These are phyloP conservation scores for Polyplosphaeria fusca DNA, from an alignment of 495 filamentous ascomycete genomes.

Conservation along the genomic window DNA sequence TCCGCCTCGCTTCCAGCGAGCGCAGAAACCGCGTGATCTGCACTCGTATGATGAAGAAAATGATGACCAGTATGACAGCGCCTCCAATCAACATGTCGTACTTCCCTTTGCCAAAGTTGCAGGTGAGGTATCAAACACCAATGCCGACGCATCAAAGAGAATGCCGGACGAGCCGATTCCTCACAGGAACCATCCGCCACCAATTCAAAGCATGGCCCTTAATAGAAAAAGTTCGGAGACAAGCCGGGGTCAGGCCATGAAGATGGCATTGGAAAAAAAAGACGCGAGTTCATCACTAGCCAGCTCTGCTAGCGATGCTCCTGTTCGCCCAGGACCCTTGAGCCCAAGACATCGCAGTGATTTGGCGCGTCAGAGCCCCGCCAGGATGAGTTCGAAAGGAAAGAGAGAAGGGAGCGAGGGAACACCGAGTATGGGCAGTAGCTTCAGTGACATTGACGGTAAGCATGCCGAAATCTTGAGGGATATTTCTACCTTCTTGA, in stretches of 20 bases:
- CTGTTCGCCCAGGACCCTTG: slow-evolving; percentile 35
- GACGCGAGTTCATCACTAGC: slow-evolving; percentile 21
- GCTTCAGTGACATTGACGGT: slow-evolving; percentile 96
- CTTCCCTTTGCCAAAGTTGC: slow-evolving; percentile 56
- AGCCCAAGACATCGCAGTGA: slow-evolving; percentile 59
- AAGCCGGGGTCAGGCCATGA: neutral
- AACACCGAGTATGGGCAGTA: slow-evolving; percentile 95
- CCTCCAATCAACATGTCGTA: slow-evolving; percentile 52
- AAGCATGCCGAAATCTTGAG: slow-evolving; percentile 38
- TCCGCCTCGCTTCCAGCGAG: slow-evolving; percentile 38
- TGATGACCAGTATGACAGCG: slow-evolving; percentile 57
- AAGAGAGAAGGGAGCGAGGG: slow-evolving; percentile 70
- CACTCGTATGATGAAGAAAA: slow-evolving; percentile 39
- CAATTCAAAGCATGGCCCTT: neutral
- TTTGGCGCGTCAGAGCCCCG: slow-evolving; percentile 55
- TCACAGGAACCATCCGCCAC: no score
- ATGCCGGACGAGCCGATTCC: neutral
- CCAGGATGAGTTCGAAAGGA: slow-evolving; percentile 45
- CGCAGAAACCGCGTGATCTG: slow-evolving; percentile 36
- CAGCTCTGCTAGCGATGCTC: slow-evolving; percentile 34
- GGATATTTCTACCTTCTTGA: no score
- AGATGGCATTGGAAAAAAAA: neutral
- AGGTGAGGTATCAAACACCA: neutral
- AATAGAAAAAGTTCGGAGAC: slow-evolving; percentile 4
- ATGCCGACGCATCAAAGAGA: neutral